Conservation (phyloP, 257 asterid species). For the Nicotiana tabacum region DNA sequence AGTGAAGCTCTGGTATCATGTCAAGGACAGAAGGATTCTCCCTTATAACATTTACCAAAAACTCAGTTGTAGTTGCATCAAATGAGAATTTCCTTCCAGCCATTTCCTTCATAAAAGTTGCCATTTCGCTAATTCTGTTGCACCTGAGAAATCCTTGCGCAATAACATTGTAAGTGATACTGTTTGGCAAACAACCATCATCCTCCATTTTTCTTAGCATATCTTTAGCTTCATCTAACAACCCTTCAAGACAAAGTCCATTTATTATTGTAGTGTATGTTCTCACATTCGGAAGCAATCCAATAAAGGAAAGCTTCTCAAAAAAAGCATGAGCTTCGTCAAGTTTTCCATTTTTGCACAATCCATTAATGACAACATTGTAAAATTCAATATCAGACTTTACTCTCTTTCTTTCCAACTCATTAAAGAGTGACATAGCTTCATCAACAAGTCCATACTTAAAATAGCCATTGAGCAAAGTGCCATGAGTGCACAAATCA, state of each 20-base stretch:
- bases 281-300: not conserved
- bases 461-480: conserved; percentile 11
- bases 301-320: not conserved
- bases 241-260: conserved; percentile 1
- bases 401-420: not conserved
- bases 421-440: not conserved
- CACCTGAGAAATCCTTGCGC: conserved; percentile 5
- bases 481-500: not conserved
- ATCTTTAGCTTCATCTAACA: not conserved
- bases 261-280: not conserved
- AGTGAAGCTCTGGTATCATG: not conserved
- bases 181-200: not conserved
- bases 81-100: not conserved
- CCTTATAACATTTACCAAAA: not conserved
- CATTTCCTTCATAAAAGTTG: conserved; percentile 12
- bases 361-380: conserved; percentile 4
- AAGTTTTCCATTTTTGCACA: conserved; percentile 2
- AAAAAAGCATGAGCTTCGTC: conserved; percentile 1
- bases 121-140: not conserved
- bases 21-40: not conserved
- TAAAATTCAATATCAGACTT: not conserved
- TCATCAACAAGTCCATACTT: conserved; percentile 11
- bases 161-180: not conserved
- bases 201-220: not conserved
- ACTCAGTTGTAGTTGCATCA: not conserved